These are phyloP conservation scores for Boletus reticulatus DNA, from an alignment of 768 basidiomycete species.

Conservation along the genomic window DNA sequence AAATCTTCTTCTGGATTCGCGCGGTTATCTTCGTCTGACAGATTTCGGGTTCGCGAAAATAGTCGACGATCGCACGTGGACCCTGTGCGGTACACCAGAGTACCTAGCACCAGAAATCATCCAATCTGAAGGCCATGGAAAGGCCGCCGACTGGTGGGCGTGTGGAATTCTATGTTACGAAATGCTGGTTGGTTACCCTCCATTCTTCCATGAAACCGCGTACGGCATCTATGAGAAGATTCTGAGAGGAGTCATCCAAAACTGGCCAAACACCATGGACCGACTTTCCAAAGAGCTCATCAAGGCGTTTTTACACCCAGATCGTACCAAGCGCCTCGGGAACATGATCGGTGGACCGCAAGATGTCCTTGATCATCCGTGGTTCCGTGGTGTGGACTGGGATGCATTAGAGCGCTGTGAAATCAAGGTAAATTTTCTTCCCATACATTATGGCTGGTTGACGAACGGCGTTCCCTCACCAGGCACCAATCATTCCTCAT, in stretches of 20 bases:
- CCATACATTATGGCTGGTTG: not conserved
- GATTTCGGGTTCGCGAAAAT: constrained; percentile 99
- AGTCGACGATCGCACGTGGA: constrained; percentile 97
- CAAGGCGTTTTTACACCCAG: constrained; percentile 84
- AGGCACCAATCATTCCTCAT: constrained; percentile 88
- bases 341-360: constrained; percentile 91
- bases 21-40: constrained; percentile 91
- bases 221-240: constrained; percentile 99
- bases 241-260: constrained; percentile 74
- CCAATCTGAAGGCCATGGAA: constrained; percentile 95
- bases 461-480: constrained; percentile 8
- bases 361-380: constrained; percentile 88
- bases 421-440: constrained; percentile 60
- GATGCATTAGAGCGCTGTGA: constrained; percentile 80
- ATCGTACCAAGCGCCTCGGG: constrained; percentile 87
- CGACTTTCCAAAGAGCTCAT: constrained; percentile 87
- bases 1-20: constrained; percentile 92
- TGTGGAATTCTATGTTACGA: constrained; percentile 96
- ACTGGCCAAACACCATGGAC: constrained; percentile 89
- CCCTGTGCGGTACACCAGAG: constrained; percentile 93
- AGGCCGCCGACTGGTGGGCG: constrained; percentile 99
- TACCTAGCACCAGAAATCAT: constrained; percentile 99
- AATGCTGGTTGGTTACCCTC: constrained; percentile 98
- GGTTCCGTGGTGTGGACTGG: constrained; percentile 97
- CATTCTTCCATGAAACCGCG: constrained; percentile 97